Evolutionary conservation across 2,329 filamentous ascomycete species (phyloP), one percentile per base, ranked within the genome.

Genomic region (Neonectria coccinea): DNA sequence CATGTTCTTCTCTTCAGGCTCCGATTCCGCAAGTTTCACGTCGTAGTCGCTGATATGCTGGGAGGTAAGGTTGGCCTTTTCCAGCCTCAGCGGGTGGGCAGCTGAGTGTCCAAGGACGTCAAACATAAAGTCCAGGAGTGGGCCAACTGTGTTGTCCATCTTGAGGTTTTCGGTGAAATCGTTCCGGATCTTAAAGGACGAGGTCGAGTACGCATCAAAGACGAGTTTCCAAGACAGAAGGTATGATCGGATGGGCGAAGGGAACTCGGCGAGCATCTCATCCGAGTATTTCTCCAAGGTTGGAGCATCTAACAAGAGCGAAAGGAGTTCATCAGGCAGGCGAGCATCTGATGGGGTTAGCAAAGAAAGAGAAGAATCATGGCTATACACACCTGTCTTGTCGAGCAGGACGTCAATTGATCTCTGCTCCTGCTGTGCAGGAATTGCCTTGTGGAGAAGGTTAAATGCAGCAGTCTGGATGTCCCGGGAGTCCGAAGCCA

Each of bases 201-300:
- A 89, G 20, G 89, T 88, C 18, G 84, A 83, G 75, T 95, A 97
- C 48, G 95, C 91, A 71, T 97, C 93, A 75, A 97, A 98, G 0
- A 97, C 85, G 1, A 98, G 84, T 67, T 92, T 88, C 96, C 96
- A 99, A 11, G 93, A 92, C 29, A 97, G 83, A 3, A 99, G 84
- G 74, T 97, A 99, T 10, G 90, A 89, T 56, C 93, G 88, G 52
- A 97, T 83, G 0, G 86, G 75, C 1, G 88, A 81, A 11, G 93
- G 93, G 71, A 94, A 91, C 16, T 87, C 83, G 5, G 89, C 85
- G 22, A 94, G 88, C 39, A 86, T 82, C 9, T 90, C 86, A 51
- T 92, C 88, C 0, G 86, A 83, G 50, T 93, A 87, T 12, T 84
- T 83, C n/a, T 91, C 86, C 3, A 92, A 82, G 0, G 89, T 89